These are phyloP conservation scores for Penicillium coprophilum DNA, from an alignment of 495 filamentous ascomycete species.

Conservation along the genomic window DNA sequence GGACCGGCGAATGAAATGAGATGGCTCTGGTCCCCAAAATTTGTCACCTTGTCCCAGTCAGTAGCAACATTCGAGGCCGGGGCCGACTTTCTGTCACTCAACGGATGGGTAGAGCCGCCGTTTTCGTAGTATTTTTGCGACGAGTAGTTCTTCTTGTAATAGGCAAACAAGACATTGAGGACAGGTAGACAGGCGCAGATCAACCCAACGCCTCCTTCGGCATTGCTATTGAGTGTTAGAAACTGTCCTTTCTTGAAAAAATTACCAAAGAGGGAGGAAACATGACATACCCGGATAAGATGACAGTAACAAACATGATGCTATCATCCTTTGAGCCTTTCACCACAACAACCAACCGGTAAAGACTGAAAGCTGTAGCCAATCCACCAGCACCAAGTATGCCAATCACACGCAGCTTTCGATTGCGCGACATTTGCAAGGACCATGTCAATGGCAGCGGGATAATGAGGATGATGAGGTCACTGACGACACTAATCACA, in stretches of 20 bases:
- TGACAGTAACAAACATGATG: slow-evolving; percentile 44
- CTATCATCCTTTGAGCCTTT: slow-evolving; percentile 37
- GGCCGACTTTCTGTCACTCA: slow-evolving; percentile 29
- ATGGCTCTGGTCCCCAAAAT: slow-evolving; percentile 38
- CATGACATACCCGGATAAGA: slow-evolving; percentile 45
- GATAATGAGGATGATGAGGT: slow-evolving; percentile 46
- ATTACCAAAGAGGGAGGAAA: not conserved
- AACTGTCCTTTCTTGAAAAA: too few species aligned
- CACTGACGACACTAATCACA: slow-evolving; percentile 47
- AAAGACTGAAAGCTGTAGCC: slow-evolving; percentile 47
- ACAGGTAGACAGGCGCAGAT: slow-evolving; percentile 50
- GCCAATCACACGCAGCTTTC: slow-evolving; percentile 47
- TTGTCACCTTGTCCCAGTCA: slow-evolving; percentile 19
- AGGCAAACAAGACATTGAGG: slow-evolving; percentile 38
- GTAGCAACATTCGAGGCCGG: slow-evolving; percentile 17
- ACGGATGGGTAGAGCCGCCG: slow-evolving; percentile 27
- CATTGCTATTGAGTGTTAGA: slow-evolving; percentile 34
- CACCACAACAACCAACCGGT: slow-evolving; percentile 44
- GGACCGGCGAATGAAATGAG: slow-evolving; percentile 37
- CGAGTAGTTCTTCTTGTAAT: slow-evolving; percentile 32
- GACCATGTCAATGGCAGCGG: slow-evolving; percentile 50
- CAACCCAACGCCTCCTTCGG: slow-evolving; percentile 48
- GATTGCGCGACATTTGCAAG: slow-evolving; percentile 46
- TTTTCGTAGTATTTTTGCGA: slow-evolving; percentile 37
- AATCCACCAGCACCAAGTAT: slow-evolving; percentile 49